Base-by-base conservation (phyloP, 2,329 filamentous ascomycete genomes). In the Fusarium solani-melongenae region DNA sequence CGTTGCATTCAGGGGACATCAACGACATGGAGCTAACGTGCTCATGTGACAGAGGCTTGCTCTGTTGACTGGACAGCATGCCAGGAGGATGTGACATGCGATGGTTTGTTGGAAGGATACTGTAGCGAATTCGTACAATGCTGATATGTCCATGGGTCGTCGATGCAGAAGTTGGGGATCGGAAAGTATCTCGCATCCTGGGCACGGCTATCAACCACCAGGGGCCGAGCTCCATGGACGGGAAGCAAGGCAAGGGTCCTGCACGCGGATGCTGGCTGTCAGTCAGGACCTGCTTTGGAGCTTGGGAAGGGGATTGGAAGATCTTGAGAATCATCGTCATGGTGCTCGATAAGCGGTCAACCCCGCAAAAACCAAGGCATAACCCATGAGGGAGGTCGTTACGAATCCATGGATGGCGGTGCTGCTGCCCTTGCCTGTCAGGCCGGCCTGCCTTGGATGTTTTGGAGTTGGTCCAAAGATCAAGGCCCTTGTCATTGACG, bases 181-280 rank as follows among this genome's bases (percentile, higher is more conserved):
- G 64, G 53, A 64, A 64, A 62, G 56, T 27, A 62, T 70, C 64
- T 63, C 58, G 64, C 58, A 76, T 68, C 55, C 55, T 51, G 33
- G 29, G 56, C 12, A 53, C 62, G 56, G 38, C 55, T 69, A 36
- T 64, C 59, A 53, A 53, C 39, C 51, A 53, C 31, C 46, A 59
- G 71, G 68, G 61, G 53, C n/a, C 55, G 49, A 69, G 64, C 68
- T 64, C 22, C 31, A 49, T 29, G 44, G 44, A 49, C 17, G 44
- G 22, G 22, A 49, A 49, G 44, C 44, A 46, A 38, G 27, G 44
- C 41, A 27, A 55, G 60, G 60, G 34, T 39, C 53, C n/a, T 46
- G 41, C 46, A 61, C 34, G 33, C 46, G 36, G 10, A 27, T 31
- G 46, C 46, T 51, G 46, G 46, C 41, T 49, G 17, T 66, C 66